Base-by-base conservation (phyloP, 1,139 yeast genomes). In the Hyphopichia fennica region DNA sequence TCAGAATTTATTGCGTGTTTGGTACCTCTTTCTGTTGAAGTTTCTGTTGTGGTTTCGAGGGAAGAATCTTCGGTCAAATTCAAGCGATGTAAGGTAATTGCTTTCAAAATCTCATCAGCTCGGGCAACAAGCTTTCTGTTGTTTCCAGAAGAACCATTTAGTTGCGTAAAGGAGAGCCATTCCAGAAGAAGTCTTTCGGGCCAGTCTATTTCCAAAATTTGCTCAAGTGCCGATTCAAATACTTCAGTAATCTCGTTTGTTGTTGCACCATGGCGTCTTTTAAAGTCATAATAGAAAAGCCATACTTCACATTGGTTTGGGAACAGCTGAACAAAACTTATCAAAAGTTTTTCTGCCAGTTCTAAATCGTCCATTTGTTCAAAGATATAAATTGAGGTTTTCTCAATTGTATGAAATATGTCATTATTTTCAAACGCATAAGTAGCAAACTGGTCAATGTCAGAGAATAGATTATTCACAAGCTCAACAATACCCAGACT, bases 111-210 rank as follows among this genome's bases (percentile, higher is more conserved):
- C 34, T 47, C 57, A 37, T 56, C 56, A 17, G 61, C 62, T 34
- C 41, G 48, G 2, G 50, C 48, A 3, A 49, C 45, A 1, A 73
- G 60, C 4, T 45, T 37, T 28, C 53, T 62, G 37, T 57, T 62
- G 0, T 59, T 45, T 1, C 41, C 42, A 3, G 53, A 42, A 20
- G 57, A 52, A 0, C 82, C 79, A 52, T 60, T 36, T 0, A 70
- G 48, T 34, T 65, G 63, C 41, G 71, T 76, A 51, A 59, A 76
- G 2, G 63, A 56, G 10, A 69, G 41, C 62, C 77, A 75, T 40
- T 76, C 82, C 41, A 76, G 77, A 13, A 71, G 54, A 3, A 81
- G 48, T 35, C 72, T 59, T 41, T 79, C 82, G 0, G 85, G 82
- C 68, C 73, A 66, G 49, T 81, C 85, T 39, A 79, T 45, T 2